Evolutionary conservation across 371 early-diverging fungal genomes (phyloP).

Genomic region (Syncephalastrum racemosum): DNA sequence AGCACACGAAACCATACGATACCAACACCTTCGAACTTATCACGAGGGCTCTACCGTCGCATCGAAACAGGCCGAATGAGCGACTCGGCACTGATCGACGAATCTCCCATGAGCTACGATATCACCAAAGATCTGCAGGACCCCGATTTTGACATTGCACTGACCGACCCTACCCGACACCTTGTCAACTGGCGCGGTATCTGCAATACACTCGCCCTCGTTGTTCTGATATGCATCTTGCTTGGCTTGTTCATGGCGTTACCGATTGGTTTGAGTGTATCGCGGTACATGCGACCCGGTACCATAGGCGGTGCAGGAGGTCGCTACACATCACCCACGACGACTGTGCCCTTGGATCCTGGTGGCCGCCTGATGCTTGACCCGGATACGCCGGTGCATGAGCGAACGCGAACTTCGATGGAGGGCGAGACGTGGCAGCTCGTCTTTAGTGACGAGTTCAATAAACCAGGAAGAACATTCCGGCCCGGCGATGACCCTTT

Average conservation of each 20-base stretch:
- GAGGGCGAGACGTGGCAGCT: constrained; percentile 24
- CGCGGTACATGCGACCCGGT: constrained; percentile 2
- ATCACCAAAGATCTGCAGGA: no score
- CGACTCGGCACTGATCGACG: no score
- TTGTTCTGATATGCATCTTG: background rate
- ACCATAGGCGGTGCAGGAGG: background rate
- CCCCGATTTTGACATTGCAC: no score
- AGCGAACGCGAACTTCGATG: constrained; percentile 1
- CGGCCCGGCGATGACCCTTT: constrained; percentile 47
- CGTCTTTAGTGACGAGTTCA: constrained; percentile 60
- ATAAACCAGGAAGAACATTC: constrained; percentile 51
- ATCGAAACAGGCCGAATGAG: no score
- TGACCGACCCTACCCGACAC: no score
- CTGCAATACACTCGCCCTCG: constrained; percentile 1
- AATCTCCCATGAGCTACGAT: no score
- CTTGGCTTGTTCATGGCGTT: constrained; percentile 11
- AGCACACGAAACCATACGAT: no score
- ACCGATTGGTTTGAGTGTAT: constrained; percentile 5
- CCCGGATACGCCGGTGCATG: constrained; percentile 8
- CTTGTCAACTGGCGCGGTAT: constrained; percentile 1
- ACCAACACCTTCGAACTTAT: no score
- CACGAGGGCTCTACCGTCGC: no score
- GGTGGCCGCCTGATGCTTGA: constrained; percentile 11
- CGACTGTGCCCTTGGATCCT: constrained; percentile 4
- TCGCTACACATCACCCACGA: background rate